These are phyloP conservation scores for Microbotryum lychnidis-dioicae DNA, from an alignment of 1,284 basidiomycete species.

Conservation along the genomic window DNA sequence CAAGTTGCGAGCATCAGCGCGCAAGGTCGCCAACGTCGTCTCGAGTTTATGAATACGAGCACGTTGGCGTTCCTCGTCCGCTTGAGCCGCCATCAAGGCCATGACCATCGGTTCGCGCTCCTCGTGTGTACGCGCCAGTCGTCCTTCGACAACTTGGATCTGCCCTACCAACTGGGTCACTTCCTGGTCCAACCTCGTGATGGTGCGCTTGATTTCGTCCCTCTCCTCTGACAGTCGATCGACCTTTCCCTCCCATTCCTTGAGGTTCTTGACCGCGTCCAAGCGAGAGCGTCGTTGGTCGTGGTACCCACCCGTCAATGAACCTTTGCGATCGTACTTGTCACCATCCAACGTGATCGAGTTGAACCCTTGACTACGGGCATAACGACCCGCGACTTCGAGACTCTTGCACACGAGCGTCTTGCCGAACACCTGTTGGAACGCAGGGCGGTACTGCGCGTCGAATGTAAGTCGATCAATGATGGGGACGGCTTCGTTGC, in stretches of 20 bases:
- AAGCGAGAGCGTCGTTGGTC: slow-evolving; percentile 83
- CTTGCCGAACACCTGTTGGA: slow-evolving; percentile 97
- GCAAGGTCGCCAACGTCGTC: slow-evolving; percentile 58
- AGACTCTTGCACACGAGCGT: slow-evolving; percentile 92
- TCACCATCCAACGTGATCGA: slow-evolving; percentile 97
- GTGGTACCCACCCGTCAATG: slow-evolving; percentile 91
- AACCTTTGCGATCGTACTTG: slow-evolving; percentile 92
- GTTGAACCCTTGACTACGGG: slow-evolving; percentile 87
- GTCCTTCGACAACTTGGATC: slow-evolving; percentile 61
- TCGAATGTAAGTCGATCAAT: slow-evolving; percentile 72
- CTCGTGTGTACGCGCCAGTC: slow-evolving; percentile 62
- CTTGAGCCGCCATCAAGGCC: slow-evolving; percentile 55
- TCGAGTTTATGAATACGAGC: slow-evolving; percentile 61
- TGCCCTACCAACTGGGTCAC: slow-evolving; percentile 68
- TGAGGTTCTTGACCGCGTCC: slow-evolving; percentile 72
- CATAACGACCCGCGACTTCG: slow-evolving; percentile 85
- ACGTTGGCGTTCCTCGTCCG: slow-evolving; percentile 63
- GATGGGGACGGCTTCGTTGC: slow-evolving; percentile 74
- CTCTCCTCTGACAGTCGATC: slow-evolving; percentile 59
- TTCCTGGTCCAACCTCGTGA: slow-evolving; percentile 72
- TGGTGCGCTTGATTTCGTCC: slow-evolving; percentile 62
- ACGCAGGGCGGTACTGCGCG: slow-evolving; percentile 63
- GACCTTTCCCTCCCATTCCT: slow-evolving; percentile 65
- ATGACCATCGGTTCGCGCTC: slow-evolving; percentile 59
- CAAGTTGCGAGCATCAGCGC: slow-evolving; percentile 58